Percentiles rank a stretch among this genome's conserved stretches.
phyloP scores from a whole-genome alignment of 2,329 filamentous ascomycete species.

The Pseudodiploospora longispora region DNA sequence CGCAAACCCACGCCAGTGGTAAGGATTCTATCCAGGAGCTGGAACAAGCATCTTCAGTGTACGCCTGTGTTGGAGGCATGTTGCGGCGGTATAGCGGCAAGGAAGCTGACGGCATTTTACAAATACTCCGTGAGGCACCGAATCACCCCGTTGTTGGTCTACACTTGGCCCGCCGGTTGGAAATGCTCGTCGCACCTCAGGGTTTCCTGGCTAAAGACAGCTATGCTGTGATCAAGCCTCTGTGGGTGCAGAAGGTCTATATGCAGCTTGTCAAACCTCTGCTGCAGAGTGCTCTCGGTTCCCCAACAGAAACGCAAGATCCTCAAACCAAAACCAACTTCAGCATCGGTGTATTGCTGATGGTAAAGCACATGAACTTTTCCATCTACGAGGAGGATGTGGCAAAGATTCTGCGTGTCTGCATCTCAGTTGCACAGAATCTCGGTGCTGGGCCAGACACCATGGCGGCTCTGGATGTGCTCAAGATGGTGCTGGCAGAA shows the following conservation, averaged over 20 bases:
- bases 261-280: slow-evolving; percentile 38
- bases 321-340: slow-evolving; percentile 29
- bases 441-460: slow-evolving; percentile 35
- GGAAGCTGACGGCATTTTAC: slow-evolving; percentile 23
- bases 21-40: slow-evolving; percentile 11
- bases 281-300: slow-evolving; percentile 30
- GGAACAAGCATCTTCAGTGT: slow-evolving; percentile 24
- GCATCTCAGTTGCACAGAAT: slow-evolving; percentile 38
- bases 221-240: slow-evolving; percentile 35
- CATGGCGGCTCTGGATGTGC: slow-evolving; percentile 38
- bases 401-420: slow-evolving; percentile 37
- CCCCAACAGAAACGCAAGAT: slow-evolving; percentile 20
- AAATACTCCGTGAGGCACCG: slow-evolving; percentile 28
- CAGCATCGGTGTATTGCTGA: slow-evolving; percentile 39
- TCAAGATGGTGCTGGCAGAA: slow-evolving; percentile 39
- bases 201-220: slow-evolving; percentile 30
- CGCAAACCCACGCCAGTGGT: background rate
- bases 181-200: slow-evolving; percentile 34
- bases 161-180: slow-evolving; percentile 33
- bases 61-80: slow-evolving; percentile 29
- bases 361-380: slow-evolving; percentile 42
- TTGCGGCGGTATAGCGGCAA: slow-evolving; percentile 30
- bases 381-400: slow-evolving; percentile 45
- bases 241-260: slow-evolving; percentile 44
- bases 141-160: slow-evolving; percentile 26